A percentile compares a stretch with the other conserved stretches of the same genome.
Evolutionary conservation across 495 filamentous ascomycete species (phyloP).

Genomic region (Antarctomyces pellizariae): DNA sequence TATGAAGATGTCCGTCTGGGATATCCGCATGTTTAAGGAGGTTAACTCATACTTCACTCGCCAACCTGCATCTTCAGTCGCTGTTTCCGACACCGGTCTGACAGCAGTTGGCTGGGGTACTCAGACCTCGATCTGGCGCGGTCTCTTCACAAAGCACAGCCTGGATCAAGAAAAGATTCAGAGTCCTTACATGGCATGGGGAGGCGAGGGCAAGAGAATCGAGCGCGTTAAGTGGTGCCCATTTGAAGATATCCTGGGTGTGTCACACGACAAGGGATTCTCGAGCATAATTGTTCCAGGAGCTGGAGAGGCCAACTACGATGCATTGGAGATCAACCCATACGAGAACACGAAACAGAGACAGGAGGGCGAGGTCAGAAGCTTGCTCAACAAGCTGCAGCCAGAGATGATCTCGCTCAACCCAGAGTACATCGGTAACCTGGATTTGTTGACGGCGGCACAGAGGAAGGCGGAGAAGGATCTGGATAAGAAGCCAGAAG

Average conservation of each 20-base stretch:
- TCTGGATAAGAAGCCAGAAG: conserved; percentile 46
- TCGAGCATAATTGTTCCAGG: conserved; percentile 75
- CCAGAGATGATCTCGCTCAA: conserved; percentile 94
- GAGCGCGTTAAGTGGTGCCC: conserved; percentile 80
- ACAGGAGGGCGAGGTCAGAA: conserved; percentile 77
- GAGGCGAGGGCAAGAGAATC: conserved; percentile 60
- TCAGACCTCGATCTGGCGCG: conserved; percentile 70
- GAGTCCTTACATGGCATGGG: conserved; percentile 83
- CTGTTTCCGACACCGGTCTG: conserved; percentile 71
- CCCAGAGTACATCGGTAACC: conserved; percentile 67
- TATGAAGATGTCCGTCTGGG: conserved; percentile 82
- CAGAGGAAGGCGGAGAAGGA: conserved; percentile 51
- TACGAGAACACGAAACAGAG: conserved; percentile 86
- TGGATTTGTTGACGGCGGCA: conserved; percentile 54
- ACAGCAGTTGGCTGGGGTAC: conserved; percentile 88
- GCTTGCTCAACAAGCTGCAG: conserved; percentile 75
- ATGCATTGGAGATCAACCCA: conserved; percentile 84
- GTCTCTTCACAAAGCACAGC: conserved; percentile 46
- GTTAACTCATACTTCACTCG: conserved; percentile 77
- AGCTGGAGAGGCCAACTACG: conserved; percentile 89
- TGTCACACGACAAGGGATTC: conserved; percentile 70
- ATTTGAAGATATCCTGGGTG: conserved; percentile 75
- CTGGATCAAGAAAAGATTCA: conserved; percentile 54
- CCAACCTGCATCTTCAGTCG: conserved; percentile 59
- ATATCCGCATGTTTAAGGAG: conserved; percentile 82